These are phyloP conservation scores for Nemania diffusa DNA, from an alignment of 2,329 filamentous ascomycete genomes.

Conservation along the genomic window DNA sequence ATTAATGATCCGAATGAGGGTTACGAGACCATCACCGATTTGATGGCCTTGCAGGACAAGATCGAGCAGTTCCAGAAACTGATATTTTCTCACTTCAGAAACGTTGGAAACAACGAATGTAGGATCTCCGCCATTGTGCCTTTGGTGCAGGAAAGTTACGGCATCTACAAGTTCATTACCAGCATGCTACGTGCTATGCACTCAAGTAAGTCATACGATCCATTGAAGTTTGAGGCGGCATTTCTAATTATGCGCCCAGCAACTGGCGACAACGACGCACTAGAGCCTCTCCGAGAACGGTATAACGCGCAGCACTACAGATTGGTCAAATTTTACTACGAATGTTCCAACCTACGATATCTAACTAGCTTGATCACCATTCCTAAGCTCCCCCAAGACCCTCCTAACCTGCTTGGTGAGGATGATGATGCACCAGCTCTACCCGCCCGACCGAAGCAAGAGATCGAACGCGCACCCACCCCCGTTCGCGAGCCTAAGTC, in stretches of 20 bases:
- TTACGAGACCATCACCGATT: slow-evolving; percentile 93
- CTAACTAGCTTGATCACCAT: slow-evolving; percentile 96
- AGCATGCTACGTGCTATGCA: slow-evolving; percentile 99
- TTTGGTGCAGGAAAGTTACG: slow-evolving; percentile 96
- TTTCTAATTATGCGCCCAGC: slow-evolving; percentile 59
- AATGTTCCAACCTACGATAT: slow-evolving; percentile 97
- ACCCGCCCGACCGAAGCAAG: slow-evolving; percentile 82
- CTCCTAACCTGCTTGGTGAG: slow-evolving; percentile 86
- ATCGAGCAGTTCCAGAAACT: slow-evolving; percentile 99
- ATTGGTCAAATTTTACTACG: slow-evolving; percentile 97
- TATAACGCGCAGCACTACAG: slow-evolving; percentile 98
- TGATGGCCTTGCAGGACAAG: slow-evolving; percentile 97
- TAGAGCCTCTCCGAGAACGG: slow-evolving; percentile 85
- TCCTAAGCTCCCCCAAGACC: slow-evolving; percentile 93
- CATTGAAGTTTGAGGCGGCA: neutral
- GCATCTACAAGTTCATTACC: slow-evolving; percentile 99
- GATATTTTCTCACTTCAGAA: slow-evolving; percentile 95
- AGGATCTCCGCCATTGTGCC: slow-evolving; percentile 93
- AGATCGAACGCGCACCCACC: slow-evolving; percentile 73
- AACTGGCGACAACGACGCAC: slow-evolving; percentile 91
- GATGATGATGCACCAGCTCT: slow-evolving; percentile 86
- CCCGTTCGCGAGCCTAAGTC: slow-evolving; percentile 74
- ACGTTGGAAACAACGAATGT: slow-evolving; percentile 93
- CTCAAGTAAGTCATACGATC: slow-evolving; percentile 72
- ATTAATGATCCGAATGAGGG: slow-evolving; percentile 99